phyloP scores from a whole-genome alignment of 202 grass and related monocot genomes.

The Bolboschoenoplectus hybrid region DNA sequence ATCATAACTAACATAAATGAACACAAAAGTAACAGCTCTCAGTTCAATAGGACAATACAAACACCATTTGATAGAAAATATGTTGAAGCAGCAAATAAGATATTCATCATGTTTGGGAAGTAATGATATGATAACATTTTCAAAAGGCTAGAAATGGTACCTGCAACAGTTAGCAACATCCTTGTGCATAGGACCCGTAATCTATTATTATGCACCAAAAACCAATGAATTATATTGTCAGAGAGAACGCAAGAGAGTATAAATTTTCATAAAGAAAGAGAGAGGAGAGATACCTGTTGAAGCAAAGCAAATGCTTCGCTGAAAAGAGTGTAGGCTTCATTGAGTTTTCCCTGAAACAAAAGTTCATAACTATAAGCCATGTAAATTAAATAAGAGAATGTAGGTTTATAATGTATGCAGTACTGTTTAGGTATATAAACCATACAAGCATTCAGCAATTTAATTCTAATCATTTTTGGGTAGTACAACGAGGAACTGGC shows the following conservation, averaged over 20 bases:
- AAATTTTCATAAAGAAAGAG: conserved; percentile 32
- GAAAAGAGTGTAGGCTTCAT: conserved; percentile 88
- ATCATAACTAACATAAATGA: conserved; percentile 6
- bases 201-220: conserved; percentile 48
- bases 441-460: neutral
- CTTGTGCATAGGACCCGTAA: conserved; percentile 96
- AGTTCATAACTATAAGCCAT: conserved; percentile 36
- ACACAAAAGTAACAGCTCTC: conserved; percentile 9
- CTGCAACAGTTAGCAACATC: conserved; percentile 96
- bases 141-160: conserved; percentile 48
- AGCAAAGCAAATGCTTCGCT: conserved; percentile 95
- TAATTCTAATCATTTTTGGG: neutral
- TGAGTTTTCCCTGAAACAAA: conserved; percentile 79
- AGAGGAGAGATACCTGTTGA: conserved; percentile 73
- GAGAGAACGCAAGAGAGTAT: conserved; percentile 21
- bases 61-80: conserved; percentile 16
- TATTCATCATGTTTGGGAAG: neutral
- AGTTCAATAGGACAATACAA: conserved; percentile 10
- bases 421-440: neutral
- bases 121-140: neutral
- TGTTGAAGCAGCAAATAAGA: neutral
- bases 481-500: neutral
- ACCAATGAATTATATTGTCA: conserved; percentile 25
- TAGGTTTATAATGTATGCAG: neutral
- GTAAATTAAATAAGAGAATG: conserved; percentile 14